phyloP scores from a whole-genome alignment of 2,329 filamentous ascomycete genomes.

The Hymenoscyphus salicellus region DNA sequence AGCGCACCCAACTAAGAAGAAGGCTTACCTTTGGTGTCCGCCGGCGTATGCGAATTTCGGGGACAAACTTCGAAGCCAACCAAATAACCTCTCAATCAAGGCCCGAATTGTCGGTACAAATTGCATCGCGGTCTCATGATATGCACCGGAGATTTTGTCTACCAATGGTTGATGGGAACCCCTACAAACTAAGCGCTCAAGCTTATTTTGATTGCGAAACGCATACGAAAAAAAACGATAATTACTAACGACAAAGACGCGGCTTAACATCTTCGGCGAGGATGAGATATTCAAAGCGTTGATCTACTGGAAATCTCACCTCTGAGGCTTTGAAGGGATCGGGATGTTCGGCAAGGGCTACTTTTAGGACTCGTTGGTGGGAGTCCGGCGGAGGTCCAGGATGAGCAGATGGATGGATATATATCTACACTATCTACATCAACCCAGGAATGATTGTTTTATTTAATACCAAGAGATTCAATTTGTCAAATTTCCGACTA shows the following conservation, averaged over 20 bases:
- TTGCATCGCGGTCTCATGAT: not conserved
- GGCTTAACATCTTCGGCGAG: not conserved
- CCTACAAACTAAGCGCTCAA: not conserved
- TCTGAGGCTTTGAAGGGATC: not conserved
- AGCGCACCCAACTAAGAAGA: not conserved
- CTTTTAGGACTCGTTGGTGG: not conserved
- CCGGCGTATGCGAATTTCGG: not conserved
- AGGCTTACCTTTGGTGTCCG: not conserved
- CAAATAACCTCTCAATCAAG: not conserved
- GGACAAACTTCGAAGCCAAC: not conserved
- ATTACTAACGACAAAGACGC: not conserved
- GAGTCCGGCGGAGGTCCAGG: not conserved
- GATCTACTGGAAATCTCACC: not conserved
- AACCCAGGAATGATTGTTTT: not conserved
- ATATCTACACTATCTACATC: not conserved
- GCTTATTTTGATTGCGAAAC: constrained; percentile 1
- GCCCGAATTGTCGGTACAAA: not conserved
- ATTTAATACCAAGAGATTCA: not conserved
- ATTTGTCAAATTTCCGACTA: not conserved
- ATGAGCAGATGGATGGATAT: not conserved
- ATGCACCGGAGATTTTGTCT: not conserved
- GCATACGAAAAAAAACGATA: not conserved
- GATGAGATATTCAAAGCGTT: not conserved
- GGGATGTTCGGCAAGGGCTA: not conserved
- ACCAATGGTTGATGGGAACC: not conserved